Base-by-base conservation (phyloP, 1,139 yeast species). In the Geotrichum europaeum region DNA sequence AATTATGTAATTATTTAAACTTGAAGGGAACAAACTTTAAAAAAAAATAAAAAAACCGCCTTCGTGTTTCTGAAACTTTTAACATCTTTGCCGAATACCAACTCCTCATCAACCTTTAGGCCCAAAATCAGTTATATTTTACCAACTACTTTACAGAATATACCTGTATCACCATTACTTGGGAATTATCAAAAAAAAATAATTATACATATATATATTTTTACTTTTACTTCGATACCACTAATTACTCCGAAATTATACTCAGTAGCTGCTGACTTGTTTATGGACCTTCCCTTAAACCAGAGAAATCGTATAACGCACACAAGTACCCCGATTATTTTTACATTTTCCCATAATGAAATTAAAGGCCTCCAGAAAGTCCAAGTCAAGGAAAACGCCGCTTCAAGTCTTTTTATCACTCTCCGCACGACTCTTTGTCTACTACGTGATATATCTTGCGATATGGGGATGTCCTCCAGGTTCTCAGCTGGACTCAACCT, bases 401-500 rank as follows among this genome's bases (percentile, higher is more conserved):
- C 43, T 36, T 5, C 43, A 36, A 36, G 10, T 45, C 32, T 34
- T 43, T 40, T 43, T 51, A 43, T 34, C 57, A 15, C 40, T 36
- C 5, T 20, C 49, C 54, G 9, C 30, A 30, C 64, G 72, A 49
- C 53, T 67, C 13, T 64, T 68, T 32, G 65, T 70, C 20, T 69
- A 69, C 59, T 70, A 70, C 58, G 24, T 67, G 53, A 61, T 69
- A 28, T 70, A 65, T 52, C 61, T 70, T 59, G 60, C 67, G 6
- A 28, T 68, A 13, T 69, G 72, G 71, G 58, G 59, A 53, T 70
- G 73, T 56, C 73, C 73, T 3, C 65, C 65, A 0, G 47, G 65
- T 30, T 24, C 64, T 2, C 58, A 60, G 32, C 56, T 60, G 10
- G 51, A 49, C n/a, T 61, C 62, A 12, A 52, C 60, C 25, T 54